A percentile compares a stretch with the other conserved stretches of the same genome.
These are phyloP conservation scores for Draba incana DNA, from an alignment of 345 rosid species.

Conservation along the genomic window DNA sequence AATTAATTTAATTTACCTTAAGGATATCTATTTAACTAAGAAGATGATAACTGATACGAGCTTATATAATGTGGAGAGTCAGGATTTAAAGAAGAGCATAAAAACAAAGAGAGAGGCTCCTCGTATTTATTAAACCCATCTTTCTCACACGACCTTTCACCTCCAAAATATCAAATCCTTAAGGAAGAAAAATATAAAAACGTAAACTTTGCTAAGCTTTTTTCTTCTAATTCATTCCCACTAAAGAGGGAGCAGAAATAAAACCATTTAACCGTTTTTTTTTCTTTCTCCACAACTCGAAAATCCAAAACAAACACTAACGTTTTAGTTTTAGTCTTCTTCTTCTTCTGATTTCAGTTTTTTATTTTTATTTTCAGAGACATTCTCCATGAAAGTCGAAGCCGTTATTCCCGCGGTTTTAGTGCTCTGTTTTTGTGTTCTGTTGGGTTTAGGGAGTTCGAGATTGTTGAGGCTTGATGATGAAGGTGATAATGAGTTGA, in stretches of 20 bases:
- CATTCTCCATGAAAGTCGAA: constrained; percentile 37
- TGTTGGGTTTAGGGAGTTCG: constrained; percentile 16
- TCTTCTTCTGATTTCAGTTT: constrained; percentile 19
- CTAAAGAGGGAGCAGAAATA: constrained; percentile 12
- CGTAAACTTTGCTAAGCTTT: constrained; percentile 30
- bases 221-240: constrained; percentile 23
- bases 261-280: constrained; percentile 32
- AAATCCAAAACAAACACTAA: constrained; percentile 7
- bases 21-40: neutral
- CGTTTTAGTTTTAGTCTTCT: neutral
- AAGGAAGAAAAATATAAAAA: constrained; percentile 8
- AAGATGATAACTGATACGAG: neutral
- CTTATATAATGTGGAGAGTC: constrained; percentile 4
- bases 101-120: constrained; percentile 46
- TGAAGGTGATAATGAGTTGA: constrained; percentile 21
- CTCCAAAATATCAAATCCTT: constrained; percentile 20
- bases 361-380: neutral
- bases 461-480: constrained; percentile 10
- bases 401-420: constrained; percentile 29
- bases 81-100: neutral
- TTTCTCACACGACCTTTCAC: constrained; percentile 55
- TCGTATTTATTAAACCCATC: constrained; percentile 57
- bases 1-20: neutral
- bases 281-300: constrained; percentile 6
- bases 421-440: constrained; percentile 27